A percentile compares a stretch with the other conserved stretches of the same genome.
Evolutionary conservation across 768 basidiomycete species (phyloP).

Genomic region (Boletus vinaceobasis): DNA sequence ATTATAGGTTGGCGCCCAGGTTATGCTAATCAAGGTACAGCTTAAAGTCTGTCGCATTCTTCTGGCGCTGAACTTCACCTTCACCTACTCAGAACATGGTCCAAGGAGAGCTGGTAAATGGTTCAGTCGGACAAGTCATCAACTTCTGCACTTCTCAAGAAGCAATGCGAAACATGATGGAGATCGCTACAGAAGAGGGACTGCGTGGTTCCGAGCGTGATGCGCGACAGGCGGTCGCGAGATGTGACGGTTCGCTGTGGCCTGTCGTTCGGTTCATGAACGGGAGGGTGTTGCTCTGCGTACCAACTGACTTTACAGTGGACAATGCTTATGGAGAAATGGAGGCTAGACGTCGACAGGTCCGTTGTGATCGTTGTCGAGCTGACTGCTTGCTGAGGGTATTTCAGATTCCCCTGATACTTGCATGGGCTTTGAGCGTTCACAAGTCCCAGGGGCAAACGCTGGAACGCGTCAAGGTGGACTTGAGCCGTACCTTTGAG

Average conservation of each 20-base stretch:
- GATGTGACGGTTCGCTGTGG: constrained; percentile 40
- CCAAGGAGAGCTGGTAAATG: constrained; percentile 70
- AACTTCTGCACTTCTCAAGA: constrained; percentile 44
- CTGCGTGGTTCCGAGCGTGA: constrained; percentile 31
- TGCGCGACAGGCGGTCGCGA: constrained; percentile 5
- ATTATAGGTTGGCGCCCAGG: constrained; percentile 71
- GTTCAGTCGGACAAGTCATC: constrained; percentile 57
- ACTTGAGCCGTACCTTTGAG: constrained; percentile 74
- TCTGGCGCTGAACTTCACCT: neutral
- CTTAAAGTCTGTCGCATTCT: neutral
- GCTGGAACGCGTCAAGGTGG: constrained; percentile 76
- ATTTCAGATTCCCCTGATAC: constrained; percentile 51
- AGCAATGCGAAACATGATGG: constrained; percentile 36
- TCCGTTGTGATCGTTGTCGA: constrained; percentile 21
- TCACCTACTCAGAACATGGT: constrained; percentile 50
- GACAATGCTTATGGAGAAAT: constrained; percentile 54
- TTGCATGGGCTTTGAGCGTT: constrained; percentile 87
- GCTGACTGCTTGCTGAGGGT: constrained; percentile 16
- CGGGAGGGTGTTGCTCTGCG: constrained; percentile 43
- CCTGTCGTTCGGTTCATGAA: constrained; percentile 60
- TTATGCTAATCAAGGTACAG: constrained; percentile 72
- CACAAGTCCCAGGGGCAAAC: constrained; percentile 94
- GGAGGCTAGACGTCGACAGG: constrained; percentile 62
- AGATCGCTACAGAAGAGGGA: constrained; percentile 37
- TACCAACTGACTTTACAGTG: constrained; percentile 60